These are phyloP conservation scores for Pilasporangium apinafurcum DNA, from an alignment of 352 stramenopile species.

Conservation along the genomic window DNA sequence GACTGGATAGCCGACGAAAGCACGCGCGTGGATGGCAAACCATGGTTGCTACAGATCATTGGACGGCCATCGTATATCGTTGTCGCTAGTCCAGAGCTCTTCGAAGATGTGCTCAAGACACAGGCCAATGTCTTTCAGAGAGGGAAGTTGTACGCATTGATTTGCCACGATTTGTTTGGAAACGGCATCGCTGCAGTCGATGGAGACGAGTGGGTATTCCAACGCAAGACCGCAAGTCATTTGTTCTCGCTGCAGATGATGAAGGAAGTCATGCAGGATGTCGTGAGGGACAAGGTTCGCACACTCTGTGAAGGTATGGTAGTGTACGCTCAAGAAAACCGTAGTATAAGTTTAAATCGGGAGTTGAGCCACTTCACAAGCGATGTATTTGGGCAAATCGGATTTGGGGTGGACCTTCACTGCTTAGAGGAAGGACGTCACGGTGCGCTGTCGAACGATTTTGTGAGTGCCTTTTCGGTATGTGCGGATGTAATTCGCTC, in stretches of 20 bases:
- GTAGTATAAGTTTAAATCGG: slow-evolving; percentile 23
- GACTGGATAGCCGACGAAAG: slow-evolving; percentile 15
- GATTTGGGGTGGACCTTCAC: slow-evolving; percentile 66
- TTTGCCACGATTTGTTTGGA: slow-evolving; percentile 49
- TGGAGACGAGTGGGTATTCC: slow-evolving; percentile 38
- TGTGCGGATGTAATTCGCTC: background rate
- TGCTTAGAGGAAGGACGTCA: background rate
- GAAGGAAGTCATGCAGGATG: slow-evolving; percentile 29
- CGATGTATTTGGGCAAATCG: slow-evolving; percentile 67
- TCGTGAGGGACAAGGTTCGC: slow-evolving; percentile 16
- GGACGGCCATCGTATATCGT: slow-evolving; percentile 26
- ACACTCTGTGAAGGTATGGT: slow-evolving; percentile 19
- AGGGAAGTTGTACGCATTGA: slow-evolving; percentile 22
- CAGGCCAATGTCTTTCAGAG: slow-evolving; percentile 69
- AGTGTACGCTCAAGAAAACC: background rate
- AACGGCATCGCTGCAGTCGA: slow-evolving; percentile 63
- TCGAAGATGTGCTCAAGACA: slow-evolving; percentile 44
- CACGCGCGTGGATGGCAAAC: slow-evolving; percentile 6
- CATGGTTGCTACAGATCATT: slow-evolving; percentile 32
- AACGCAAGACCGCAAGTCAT: slow-evolving; percentile 77
- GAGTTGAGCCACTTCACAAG: slow-evolving; percentile 56
- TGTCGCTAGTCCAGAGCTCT: slow-evolving; percentile 19
- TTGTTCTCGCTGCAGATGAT: slow-evolving; percentile 68
- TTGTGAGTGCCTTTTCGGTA: slow-evolving; percentile 3
- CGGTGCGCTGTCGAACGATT: background rate